phyloP scores from a whole-genome alignment of 2,329 filamentous ascomycete species.

The Beauveria australis region DNA sequence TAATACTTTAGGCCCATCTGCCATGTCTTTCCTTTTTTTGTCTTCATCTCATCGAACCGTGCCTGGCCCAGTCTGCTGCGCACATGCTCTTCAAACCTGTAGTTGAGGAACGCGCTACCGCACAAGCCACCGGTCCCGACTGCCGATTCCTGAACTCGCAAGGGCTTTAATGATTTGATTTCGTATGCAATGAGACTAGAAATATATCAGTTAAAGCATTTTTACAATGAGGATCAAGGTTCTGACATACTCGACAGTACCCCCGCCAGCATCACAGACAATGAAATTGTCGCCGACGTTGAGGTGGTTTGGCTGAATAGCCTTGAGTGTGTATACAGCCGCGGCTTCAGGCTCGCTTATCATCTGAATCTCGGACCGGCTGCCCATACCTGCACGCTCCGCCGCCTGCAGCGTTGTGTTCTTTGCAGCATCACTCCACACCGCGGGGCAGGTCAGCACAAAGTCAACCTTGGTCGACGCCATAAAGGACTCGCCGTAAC shows the following conservation, averaged over 20 bases:
- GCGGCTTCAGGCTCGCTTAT: constrained; percentile 76
- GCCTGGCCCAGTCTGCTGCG: constrained; percentile 56
- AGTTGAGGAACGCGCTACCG: constrained; percentile 72
- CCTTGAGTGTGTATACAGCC: constrained; percentile 71
- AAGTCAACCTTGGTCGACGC: constrained; percentile 67
- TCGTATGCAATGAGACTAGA: constrained; percentile 67
- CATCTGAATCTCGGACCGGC: constrained; percentile 61
- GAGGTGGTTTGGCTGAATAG: constrained; percentile 67
- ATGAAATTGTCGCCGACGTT: constrained; percentile 60
- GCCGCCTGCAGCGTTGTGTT: constrained; percentile 72
- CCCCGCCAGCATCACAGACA: constrained; percentile 55
- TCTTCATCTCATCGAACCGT: constrained; percentile 65
- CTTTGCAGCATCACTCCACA: constrained; percentile 82
- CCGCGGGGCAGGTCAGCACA: constrained; percentile 72
- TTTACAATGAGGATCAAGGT: too few species aligned
- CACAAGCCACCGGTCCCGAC: constrained; percentile 72
- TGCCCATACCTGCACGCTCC: constrained; percentile 70
- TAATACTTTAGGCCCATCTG: constrained; percentile 72
- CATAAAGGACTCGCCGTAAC: constrained; percentile 75
- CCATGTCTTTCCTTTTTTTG: constrained; percentile 72
- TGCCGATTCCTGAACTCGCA: constrained; percentile 69
- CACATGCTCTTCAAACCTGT: constrained; percentile 72
- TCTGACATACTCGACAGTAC: constrained; percentile 54
- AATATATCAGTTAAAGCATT: constrained; percentile 15
- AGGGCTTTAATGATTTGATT: constrained; percentile 62